A percentile compares a stretch with the other conserved stretches of the same genome.
These are phyloP conservation scores for Trypanosoma melophagium DNA, from an alignment of 208 protist genomes.

Conservation along the genomic window DNA sequence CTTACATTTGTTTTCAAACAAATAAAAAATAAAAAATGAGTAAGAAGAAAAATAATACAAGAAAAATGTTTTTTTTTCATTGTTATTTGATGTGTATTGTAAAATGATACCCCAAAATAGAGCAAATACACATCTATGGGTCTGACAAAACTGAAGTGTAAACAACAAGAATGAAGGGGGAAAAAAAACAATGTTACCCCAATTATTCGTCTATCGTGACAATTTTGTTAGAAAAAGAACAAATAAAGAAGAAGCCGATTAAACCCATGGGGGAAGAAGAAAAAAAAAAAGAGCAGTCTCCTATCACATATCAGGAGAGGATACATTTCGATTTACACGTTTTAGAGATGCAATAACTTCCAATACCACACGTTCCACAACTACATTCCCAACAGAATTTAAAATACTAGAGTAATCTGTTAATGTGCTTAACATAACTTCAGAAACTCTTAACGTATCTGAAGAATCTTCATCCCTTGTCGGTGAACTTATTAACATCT, in stretches of 20 bases:
- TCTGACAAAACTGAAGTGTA: no score
- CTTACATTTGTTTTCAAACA: neutral
- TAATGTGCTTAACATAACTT: constrained; percentile 46
- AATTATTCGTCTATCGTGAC: no score
- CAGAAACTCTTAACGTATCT: constrained; percentile 16
- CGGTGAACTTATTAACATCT: constrained; percentile 14
- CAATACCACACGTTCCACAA: constrained; percentile 40
- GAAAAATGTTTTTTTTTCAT: no score
- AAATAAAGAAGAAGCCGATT: neutral
- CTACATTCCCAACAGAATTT: constrained; percentile 52
- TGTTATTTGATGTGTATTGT: no score
- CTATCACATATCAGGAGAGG: neutral
- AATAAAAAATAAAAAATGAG: neutral
- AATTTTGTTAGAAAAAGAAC: no score
- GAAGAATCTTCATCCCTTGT: constrained; percentile 21
- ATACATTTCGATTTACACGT: constrained; percentile 15
- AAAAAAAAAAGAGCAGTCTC: neutral
- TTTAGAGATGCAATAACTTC: constrained; percentile 49
- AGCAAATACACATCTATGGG: no score
- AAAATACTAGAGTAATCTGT: constrained; percentile 62
- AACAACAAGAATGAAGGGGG: no score
- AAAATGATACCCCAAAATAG: no score
- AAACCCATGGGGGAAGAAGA: neutral
- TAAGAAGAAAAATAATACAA: no score
- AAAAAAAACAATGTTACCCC: no score